Conservation (phyloP, 495 filamentous ascomycete species). For the Neurospora sp. region DNA sequence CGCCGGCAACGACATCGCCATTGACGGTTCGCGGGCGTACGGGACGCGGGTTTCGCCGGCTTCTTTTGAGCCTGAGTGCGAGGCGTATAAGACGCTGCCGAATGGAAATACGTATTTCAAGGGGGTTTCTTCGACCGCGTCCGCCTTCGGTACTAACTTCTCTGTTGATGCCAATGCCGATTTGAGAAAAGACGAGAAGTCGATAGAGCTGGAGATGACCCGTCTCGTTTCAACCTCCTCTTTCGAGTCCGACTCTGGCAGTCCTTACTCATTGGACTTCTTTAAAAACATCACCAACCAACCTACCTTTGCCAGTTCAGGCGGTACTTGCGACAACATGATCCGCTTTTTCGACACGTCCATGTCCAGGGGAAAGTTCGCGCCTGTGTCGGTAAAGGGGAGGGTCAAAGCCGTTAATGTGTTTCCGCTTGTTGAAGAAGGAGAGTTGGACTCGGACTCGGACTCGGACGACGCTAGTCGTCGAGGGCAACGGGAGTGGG, state of each 20-base stretch:
- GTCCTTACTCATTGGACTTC: constrained; percentile 15
- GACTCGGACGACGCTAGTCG: neutral
- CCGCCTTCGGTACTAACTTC: neutral
- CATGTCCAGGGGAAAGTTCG: constrained; percentile 20
- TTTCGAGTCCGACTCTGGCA: neutral
- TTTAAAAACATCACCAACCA: constrained; percentile 35
- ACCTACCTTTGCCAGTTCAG: constrained; percentile 28
- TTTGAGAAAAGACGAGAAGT: constrained; percentile 1
- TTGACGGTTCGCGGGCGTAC: constrained; percentile 27
- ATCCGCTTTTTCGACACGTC: constrained; percentile 29
- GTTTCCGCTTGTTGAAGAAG: constrained; percentile 14
- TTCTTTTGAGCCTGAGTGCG: constrained; percentile 26
- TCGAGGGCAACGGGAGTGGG: constrained; percentile 1
- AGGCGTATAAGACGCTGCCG: constrained; percentile 22
- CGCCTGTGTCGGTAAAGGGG: constrained; percentile 21
- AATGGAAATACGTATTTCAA: constrained; percentile 24
- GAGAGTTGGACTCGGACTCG: neutral
- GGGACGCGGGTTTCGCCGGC: constrained; percentile 27
- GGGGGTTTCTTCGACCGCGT: constrained; percentile 2
- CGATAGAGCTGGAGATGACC: constrained; percentile 22
- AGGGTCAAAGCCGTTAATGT: constrained; percentile 17
- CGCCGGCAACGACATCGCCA: constrained; percentile 20
- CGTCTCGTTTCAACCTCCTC: constrained; percentile 8
- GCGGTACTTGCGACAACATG: constrained; percentile 28
- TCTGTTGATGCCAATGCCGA: neutral